phyloP scores from a whole-genome alignment of 768 basidiomycete species.

The Lactifluus piperatus region DNA sequence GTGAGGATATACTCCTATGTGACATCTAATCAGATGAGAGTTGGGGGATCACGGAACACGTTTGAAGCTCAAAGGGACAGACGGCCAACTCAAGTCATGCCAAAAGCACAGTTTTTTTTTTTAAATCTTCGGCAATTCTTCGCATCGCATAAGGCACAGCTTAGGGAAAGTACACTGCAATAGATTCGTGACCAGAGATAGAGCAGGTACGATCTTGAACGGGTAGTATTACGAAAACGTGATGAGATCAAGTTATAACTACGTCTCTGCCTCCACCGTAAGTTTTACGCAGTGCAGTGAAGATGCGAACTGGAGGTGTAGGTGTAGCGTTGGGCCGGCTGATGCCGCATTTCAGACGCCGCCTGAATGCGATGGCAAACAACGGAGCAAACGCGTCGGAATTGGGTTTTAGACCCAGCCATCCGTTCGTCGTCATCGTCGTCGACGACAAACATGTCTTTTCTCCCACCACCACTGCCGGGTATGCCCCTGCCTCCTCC shows the following conservation, averaged over 20 bases:
- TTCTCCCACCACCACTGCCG: slow-evolving; percentile 29
- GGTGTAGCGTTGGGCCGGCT: not conserved
- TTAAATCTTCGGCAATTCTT: too few relatives aligned
- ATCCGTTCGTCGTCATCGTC: slow-evolving; percentile 1
- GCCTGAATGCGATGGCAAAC: slow-evolving; percentile 10
- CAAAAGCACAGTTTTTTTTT: too few relatives aligned
- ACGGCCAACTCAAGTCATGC: not conserved
- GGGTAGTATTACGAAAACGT: not conserved
- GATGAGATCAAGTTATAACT: not conserved
- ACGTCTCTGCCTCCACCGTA: not conserved
- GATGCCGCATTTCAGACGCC: not conserved
- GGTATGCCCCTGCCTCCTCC: slow-evolving; percentile 26
- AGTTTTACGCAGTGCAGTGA: not conserved
- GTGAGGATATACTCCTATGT: too few relatives aligned
- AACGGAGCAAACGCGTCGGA: slow-evolving; percentile 1
- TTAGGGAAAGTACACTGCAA: not conserved
- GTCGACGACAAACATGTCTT: slow-evolving; percentile 20
- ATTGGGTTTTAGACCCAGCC: not conserved
- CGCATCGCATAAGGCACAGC: too few relatives aligned
- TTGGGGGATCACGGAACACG: not conserved
- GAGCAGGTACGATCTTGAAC: not conserved
- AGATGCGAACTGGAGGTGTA: not conserved
- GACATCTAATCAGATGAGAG: too few relatives aligned
- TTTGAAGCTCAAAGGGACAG: not conserved
- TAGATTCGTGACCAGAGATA: not conserved